Evolutionary conservation across 1,139 yeast genomes (phyloP), one percentile per base, ranked within the genome.

Genomic region (Zygotorulaspora mrakii): DNA sequence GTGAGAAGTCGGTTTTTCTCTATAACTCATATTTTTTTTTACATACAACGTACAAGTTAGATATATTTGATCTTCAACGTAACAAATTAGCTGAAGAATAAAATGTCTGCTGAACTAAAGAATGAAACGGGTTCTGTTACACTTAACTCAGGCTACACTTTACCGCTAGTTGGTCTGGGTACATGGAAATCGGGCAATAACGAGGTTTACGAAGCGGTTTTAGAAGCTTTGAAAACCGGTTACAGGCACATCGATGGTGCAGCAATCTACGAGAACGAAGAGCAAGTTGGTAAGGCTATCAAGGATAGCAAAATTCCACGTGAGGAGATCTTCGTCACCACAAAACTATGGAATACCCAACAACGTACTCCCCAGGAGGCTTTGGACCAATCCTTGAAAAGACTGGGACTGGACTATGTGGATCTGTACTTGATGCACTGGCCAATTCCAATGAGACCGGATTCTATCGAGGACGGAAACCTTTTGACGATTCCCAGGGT

Each of bases 351-450:
- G 85, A 74, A 79, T 45, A 66, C 79, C 26, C 79, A 75, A 56
- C 88, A 82, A 57, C 70, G 72, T 52, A 68, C 76, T 39, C 81
- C 80, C 17, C 80, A 65, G 32, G 69, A 61, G 30, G 85, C 83
- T 5, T 66, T 87, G 42, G 75, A 80, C 36, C 66, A 61, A 36
- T 80, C 94, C 2, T 71, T 88, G 56, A 60, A 73, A 53, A 77
- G 78, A 56, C 69, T 88, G 52, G 82, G 82, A 2, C 66, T 84
- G 52, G 94, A 84, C 40, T 88, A 88, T 55, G 80, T 88, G 43
- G 96, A 88, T 61, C 70, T 88, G 53, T 82, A 81, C 62, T 72
- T 88, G 60, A 74, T 86, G 57, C 96, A 89, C 66, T 87, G 95
- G 95, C 96, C 96, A 3, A 71, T 76, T 38, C 73, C 85, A 1